Evolutionary conservation across 768 basidiomycete species (phyloP).

Genomic region (Lentinula guzmanii): DNA sequence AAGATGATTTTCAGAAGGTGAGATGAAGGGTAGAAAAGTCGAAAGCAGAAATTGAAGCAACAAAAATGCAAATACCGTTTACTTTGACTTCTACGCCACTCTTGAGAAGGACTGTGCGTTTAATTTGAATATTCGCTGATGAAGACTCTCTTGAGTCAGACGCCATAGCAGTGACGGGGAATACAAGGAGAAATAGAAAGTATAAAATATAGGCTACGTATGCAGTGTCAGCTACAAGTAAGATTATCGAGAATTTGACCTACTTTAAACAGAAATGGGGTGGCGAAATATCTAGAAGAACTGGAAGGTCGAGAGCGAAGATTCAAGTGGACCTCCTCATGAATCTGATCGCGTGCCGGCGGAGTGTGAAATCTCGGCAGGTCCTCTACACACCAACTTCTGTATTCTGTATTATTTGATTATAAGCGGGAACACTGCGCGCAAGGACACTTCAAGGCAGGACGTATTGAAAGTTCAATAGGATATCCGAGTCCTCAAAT

Average conservation of each 20-base stretch:
- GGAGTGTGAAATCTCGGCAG: not conserved
- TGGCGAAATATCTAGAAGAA: not conserved
- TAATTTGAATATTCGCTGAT: not conserved
- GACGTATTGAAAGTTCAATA: too few relatives aligned
- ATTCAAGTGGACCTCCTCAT: not conserved
- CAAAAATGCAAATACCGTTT: slow-evolving; percentile 57
- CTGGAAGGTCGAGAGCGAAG: not conserved
- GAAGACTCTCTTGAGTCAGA: not conserved
- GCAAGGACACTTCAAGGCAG: too few relatives aligned
- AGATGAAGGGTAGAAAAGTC: not conserved
- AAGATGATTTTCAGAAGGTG: slow-evolving; percentile 6
- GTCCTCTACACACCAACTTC: too few relatives aligned
- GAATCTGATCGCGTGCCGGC: not conserved
- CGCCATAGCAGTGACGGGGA: not conserved
- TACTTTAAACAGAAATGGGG: not conserved
- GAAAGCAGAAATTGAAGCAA: slow-evolving; percentile 22
- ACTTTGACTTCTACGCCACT: slow-evolving; percentile 81
- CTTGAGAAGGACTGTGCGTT: slow-evolving; percentile 54
- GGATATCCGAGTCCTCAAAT: too few relatives aligned
- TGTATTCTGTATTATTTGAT: too few relatives aligned
- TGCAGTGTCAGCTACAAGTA: not conserved
- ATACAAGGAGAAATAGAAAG: not conserved
- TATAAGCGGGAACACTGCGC: too few relatives aligned
- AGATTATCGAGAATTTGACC: not conserved
- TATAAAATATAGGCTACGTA: not conserved